Evolutionary conservation across 2,329 filamentous ascomycete genomes (phyloP), one percentile per base, ranked within the genome.

Genomic region (Rhynchosporium agropyri): DNA sequence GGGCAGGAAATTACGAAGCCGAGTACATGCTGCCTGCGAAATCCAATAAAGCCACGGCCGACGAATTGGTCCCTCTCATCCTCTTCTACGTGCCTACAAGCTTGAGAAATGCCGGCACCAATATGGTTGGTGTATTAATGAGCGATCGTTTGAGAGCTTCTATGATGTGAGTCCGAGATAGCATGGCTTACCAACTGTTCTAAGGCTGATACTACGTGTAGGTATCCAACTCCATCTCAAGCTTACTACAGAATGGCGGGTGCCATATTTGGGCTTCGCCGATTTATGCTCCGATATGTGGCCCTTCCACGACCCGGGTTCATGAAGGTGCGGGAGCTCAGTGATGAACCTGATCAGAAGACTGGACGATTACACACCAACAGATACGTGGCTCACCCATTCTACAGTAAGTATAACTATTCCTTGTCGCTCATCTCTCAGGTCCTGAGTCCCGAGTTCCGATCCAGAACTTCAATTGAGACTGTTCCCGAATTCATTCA

Each of bases 101-200:
- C 15, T 65, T 81, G 20, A 77, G 82, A 48, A 77, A 79, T 0
- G 72, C 83, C 4, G 83, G 78, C 0, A 72, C 78, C 33, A 78
- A 85, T 54, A 76, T 83, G 33, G 77, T 88, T 7, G 79, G 80
- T 40, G 82, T 84, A 9, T 75, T 90, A 58, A 84, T 92, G 82
- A 87, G 86, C 29, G 82, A 86, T 29, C 80, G 84, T 12, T 76
- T 91, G 54, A 79, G 89, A 15, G 80, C 80, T 56, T 85, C 88
- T 0, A 91, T 92, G 80, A 76, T 84, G 85, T 88, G 76, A 73
- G 81, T 72, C 8, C 12, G 10, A 9, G 8, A 13, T 12, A 15
- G 3, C 10, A 28, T 28, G 10, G 31, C 43, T 60, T 43, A 33
- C 12, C 43, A 10, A 33, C 33, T 10, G 33, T 40, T 51, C 33